A percentile compares a stretch with the other conserved stretches of the same genome.
phyloP scores from a whole-genome alignment of 2,329 filamentous ascomycete species.

The Tympanopsis confertula region DNA sequence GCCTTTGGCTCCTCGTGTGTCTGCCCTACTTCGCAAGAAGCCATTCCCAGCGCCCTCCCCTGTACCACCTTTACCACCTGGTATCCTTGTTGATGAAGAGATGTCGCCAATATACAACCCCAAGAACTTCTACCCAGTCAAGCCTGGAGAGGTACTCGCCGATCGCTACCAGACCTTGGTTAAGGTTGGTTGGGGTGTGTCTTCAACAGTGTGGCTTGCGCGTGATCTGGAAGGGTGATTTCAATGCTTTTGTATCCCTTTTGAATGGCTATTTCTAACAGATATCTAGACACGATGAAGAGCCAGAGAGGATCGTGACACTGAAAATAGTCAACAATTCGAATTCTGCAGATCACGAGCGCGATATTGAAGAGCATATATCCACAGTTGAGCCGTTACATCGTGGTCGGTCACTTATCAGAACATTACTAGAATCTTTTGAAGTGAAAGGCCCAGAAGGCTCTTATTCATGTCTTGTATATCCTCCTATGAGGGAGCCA shows the following conservation, averaged over 20 bases:
- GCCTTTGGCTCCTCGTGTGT: slow-evolving; percentile 8
- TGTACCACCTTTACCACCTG: slow-evolving; percentile 5
- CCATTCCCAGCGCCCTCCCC: slow-evolving; percentile 12
- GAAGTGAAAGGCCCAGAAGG: slow-evolving; percentile 4
- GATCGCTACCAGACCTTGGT: slow-evolving; percentile 14
- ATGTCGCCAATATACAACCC: slow-evolving; percentile 14
- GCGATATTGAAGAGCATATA: slow-evolving; percentile 1
- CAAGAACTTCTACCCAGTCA: slow-evolving; percentile 15
- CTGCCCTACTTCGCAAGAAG: slow-evolving; percentile 12
- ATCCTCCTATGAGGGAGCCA: slow-evolving; percentile 8
- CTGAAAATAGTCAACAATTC: slow-evolving; percentile 4
- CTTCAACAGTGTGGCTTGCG: slow-evolving; percentile 17
- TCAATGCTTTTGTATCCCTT: background rate
- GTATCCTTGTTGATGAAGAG: slow-evolving; percentile 13
- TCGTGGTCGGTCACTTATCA: slow-evolving; percentile 2
- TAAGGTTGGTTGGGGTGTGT: slow-evolving; percentile 16
- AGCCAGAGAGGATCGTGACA: slow-evolving; percentile 2
- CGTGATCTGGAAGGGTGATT: slow-evolving; percentile 15
- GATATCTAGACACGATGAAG: slow-evolving; percentile 4
- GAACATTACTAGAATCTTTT: slow-evolving; percentile 5
- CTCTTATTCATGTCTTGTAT: slow-evolving; percentile 9
- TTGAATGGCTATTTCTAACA: background rate
- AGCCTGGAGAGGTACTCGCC: slow-evolving; percentile 14
- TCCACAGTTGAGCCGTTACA: background rate
- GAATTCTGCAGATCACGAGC: background rate